Evolutionary conservation across 1,284 basidiomycete species (phyloP).

Genomic region (Gymnopus androsaceus): DNA sequence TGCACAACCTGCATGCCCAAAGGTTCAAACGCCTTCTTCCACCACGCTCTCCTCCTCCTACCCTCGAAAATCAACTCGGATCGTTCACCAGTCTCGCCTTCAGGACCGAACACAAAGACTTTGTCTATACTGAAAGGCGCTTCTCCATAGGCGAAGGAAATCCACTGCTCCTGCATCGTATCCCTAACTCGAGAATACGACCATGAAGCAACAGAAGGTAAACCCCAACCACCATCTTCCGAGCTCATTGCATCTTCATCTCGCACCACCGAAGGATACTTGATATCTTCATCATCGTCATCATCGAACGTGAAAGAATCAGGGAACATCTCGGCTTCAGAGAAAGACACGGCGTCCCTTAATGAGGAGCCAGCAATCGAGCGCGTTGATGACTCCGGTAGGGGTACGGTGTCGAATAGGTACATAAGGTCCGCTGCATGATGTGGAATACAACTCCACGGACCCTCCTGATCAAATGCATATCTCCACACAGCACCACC

Average conservation of each 20-base stretch:
- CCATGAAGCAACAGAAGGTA: conserved; percentile 59
- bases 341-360: background rate
- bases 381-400: conserved; percentile 7
- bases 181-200: conserved; percentile 66
- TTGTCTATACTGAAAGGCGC: conserved; percentile 67
- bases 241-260: conserved; percentile 18
- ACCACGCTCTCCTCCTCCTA: conserved; percentile 47
- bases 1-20: conserved; percentile 65
- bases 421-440: conserved; percentile 72
- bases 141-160: conserved; percentile 72
- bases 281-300: conserved; percentile 35
- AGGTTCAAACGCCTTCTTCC: conserved; percentile 66
- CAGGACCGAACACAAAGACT: conserved; percentile 74
- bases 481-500: conserved; percentile 70
- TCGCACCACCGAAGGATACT: conserved; percentile 25
- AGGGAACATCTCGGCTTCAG: conserved; percentile 26
- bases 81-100: conserved; percentile 68
- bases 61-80: conserved; percentile 56
- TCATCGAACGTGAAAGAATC: conserved; percentile 40
- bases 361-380: conserved; percentile 7
- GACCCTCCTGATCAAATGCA: conserved; percentile 77
- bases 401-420: conserved; percentile 70
- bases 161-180: conserved; percentile 69
- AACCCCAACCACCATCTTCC: conserved; percentile 42
- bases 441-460: conserved; percentile 60